Evolutionary conservation across 257 asterid species (phyloP).

Genomic region (Ilex aquifolium): DNA sequence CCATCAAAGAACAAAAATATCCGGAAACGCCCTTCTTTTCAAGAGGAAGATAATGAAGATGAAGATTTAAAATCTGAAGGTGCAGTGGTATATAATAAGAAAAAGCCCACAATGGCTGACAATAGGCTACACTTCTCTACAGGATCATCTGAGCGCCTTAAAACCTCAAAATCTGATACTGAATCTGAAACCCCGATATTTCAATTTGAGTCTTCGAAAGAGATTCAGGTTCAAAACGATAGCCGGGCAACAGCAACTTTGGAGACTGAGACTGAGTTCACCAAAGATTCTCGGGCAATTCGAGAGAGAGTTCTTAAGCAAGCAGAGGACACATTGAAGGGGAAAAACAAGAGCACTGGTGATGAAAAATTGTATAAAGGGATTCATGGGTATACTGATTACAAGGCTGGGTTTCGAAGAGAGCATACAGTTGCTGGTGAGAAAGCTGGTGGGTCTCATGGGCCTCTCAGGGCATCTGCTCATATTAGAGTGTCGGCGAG

Average conservation of each 20-base stretch:
- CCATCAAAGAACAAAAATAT: slow-evolving; percentile 73
- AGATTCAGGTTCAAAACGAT: slow-evolving; percentile 81
- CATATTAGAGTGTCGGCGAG: slow-evolving; percentile 90
- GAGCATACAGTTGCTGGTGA: slow-evolving; percentile 85
- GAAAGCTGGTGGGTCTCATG: slow-evolving; percentile 94
- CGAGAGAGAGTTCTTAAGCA: slow-evolving; percentile 75
- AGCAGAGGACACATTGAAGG: slow-evolving; percentile 65
- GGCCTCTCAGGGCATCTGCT: slow-evolving; percentile 92
- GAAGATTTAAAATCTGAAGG: slow-evolving; percentile 43
- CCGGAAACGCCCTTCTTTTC: slow-evolving; percentile 54
- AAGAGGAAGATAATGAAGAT: slow-evolving; percentile 49
- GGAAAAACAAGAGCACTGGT: slow-evolving; percentile 45
- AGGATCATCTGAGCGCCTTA: slow-evolving; percentile 37
- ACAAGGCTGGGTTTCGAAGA: slow-evolving; percentile 89
- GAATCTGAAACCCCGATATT: slow-evolving; percentile 40
- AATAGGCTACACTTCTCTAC: slow-evolving; percentile 64
- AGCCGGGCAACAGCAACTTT: slow-evolving; percentile 73
- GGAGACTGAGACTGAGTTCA: slow-evolving; percentile 88
- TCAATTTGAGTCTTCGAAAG: slow-evolving; percentile 69
- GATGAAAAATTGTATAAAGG: slow-evolving; percentile 72
- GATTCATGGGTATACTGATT: slow-evolving; percentile 76
- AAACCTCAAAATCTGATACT: slow-evolving; percentile 26
- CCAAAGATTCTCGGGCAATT: slow-evolving; percentile 77
- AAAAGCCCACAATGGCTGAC: slow-evolving; percentile 43
- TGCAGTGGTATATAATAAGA: slow-evolving; percentile 44